phyloP scores from a whole-genome alignment of 768 basidiomycete species.

The Polyporus arcularius region DNA sequence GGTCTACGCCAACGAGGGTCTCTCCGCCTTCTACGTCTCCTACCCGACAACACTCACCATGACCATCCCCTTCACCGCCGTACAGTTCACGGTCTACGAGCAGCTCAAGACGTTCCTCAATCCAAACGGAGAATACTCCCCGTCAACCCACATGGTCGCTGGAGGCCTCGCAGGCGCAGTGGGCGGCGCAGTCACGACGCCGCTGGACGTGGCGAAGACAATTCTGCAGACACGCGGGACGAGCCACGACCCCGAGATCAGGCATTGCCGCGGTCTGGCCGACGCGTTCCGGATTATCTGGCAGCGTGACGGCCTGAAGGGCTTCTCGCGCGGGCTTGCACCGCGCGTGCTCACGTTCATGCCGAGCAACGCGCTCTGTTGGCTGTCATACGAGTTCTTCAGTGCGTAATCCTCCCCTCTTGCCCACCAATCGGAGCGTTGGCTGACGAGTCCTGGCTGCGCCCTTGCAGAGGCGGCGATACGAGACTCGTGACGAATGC shows the following conservation, averaged over 20 bases:
- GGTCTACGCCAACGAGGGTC: slow-evolving; percentile 84
- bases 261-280: slow-evolving; percentile 78
- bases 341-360: slow-evolving; percentile 93
- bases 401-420: slow-evolving; percentile 57
- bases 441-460: slow-evolving; percentile 4
- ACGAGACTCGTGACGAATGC: slow-evolving; percentile 11
- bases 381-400: slow-evolving; percentile 98
- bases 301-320: slow-evolving; percentile 80
- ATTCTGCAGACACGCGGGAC: slow-evolving; percentile 93
- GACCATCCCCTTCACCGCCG: slow-evolving; percentile 97
- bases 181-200: slow-evolving; percentile 94
- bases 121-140: slow-evolving; percentile 85
- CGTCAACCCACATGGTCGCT: slow-evolving; percentile 87
- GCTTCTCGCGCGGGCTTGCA: slow-evolving; percentile 84
- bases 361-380: slow-evolving; percentile 96
- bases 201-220: slow-evolving; percentile 97
- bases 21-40: slow-evolving; percentile 94
- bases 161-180: slow-evolving; percentile 93
- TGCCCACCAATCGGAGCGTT: background rate
- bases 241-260: slow-evolving; percentile 83
- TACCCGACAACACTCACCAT: slow-evolving; percentile 98
- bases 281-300: slow-evolving; percentile 91
- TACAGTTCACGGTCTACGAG: slow-evolving; percentile 97
- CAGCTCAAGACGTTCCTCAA: slow-evolving; percentile 86
- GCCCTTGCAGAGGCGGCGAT: slow-evolving; percentile 28